These are phyloP conservation scores for Rhododendron kiyosumense DNA, from an alignment of 148 eudicot species.

Conservation along the genomic window DNA sequence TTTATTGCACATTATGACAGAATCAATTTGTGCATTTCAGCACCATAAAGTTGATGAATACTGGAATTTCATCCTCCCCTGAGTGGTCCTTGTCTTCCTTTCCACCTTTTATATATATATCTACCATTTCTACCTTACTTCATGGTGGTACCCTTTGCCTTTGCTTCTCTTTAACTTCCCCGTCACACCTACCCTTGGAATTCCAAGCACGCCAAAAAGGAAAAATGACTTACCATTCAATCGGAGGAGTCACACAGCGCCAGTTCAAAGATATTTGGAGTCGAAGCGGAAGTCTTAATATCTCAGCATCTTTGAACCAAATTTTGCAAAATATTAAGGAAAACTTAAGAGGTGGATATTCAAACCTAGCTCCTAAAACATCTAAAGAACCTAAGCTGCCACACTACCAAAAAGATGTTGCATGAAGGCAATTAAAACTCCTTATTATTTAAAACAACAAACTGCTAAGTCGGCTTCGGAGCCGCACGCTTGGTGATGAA, in stretches of 20 bases:
- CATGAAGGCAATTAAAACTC: no score
- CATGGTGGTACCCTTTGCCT: not conserved
- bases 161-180: not conserved
- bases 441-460: no score
- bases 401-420: no score
- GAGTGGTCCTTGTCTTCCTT: not conserved
- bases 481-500: not conserved
- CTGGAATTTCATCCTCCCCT: not conserved
- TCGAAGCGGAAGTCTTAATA: no score
- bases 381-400: no score
- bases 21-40: not conserved
- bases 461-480: no score
- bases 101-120: not conserved
- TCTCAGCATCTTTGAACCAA: no score
- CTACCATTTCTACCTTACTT: conserved; percentile 3
- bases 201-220: not conserved
- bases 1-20: not conserved
- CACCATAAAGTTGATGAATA: not conserved
- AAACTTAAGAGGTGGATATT: no score
- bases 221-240: not conserved
- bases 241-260: no score
- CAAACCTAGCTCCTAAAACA: no score
- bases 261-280: no score
- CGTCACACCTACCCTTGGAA: not conserved
- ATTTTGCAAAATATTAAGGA: no score